These are phyloP conservation scores for Juglanconis juglandina DNA, from an alignment of 2,329 filamentous ascomycete genomes.

Conservation along the genomic window DNA sequence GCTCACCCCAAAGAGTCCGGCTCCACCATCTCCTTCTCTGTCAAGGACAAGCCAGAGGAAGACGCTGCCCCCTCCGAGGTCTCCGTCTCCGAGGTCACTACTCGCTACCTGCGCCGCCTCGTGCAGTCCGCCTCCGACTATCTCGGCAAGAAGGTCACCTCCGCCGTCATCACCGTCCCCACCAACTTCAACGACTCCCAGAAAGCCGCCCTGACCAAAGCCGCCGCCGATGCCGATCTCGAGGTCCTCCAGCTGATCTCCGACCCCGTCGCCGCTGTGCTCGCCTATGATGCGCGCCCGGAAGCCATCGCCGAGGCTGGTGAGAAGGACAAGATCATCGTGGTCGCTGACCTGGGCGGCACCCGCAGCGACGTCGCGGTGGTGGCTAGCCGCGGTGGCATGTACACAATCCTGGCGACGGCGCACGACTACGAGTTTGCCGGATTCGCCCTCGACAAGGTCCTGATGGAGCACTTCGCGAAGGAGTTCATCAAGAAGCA, in stretches of 20 bases:
- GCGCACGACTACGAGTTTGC: constrained; percentile 94
- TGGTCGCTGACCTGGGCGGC: constrained; percentile 90
- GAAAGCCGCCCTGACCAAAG: constrained; percentile 72
- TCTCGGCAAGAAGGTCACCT: constrained; percentile 87
- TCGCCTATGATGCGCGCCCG: constrained; percentile 86
- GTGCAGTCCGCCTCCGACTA: constrained; percentile 83
- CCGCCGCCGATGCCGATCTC: constrained; percentile 75
- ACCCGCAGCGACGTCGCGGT: constrained; percentile 90
- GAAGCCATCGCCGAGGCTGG: constrained; percentile 50
- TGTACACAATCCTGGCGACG: constrained; percentile 93
- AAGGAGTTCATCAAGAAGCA: constrained; percentile 99
- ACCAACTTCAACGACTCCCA: constrained; percentile 90
- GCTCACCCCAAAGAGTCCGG: constrained; percentile 79
- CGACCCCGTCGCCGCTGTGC: constrained; percentile 82
- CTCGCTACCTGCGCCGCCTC: constrained; percentile 79
- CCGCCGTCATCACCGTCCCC: constrained; percentile 90
- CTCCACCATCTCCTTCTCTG: constrained; percentile 72
- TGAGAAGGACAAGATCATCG: constrained; percentile 79
- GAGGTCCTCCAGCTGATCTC: constrained; percentile 91
- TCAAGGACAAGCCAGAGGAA: constrained; percentile 70
- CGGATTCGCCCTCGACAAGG: constrained; percentile 81
- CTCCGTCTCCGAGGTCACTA: constrained; percentile 75
- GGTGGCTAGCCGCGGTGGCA: constrained; percentile 84
- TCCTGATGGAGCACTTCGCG: constrained; percentile 91
- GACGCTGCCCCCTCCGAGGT: constrained; percentile 62